Conservation (phyloP, 495 filamentous ascomycete genomes). For the Podospora fimiseda region DNA sequence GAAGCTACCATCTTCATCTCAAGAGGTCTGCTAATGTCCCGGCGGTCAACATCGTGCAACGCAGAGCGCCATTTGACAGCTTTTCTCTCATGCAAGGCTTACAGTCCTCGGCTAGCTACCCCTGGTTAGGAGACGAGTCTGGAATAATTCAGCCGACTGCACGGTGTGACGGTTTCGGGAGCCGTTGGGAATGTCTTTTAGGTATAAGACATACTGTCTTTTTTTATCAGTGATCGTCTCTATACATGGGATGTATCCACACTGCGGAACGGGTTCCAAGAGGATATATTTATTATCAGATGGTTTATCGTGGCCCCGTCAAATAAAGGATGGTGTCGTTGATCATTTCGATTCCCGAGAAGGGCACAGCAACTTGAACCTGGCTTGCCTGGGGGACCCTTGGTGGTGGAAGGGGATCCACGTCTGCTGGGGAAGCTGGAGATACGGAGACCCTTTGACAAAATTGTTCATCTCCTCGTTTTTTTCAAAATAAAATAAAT, state of each 20-base stretch:
- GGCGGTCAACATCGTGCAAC: background rate
- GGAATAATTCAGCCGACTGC: background rate
- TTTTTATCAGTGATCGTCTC: no score
- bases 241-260: no score
- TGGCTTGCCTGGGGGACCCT: background rate
- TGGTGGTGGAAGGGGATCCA: background rate
- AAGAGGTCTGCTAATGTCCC: background rate
- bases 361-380: background rate
- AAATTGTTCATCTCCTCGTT: background rate
- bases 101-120: background rate
- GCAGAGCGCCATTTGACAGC: background rate
- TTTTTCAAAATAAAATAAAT: background rate
- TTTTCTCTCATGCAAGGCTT: constrained; percentile 1
- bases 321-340: constrained; percentile 1
- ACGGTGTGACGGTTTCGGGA: background rate
- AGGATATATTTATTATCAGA: background rate
- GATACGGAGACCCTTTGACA: background rate
- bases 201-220: no score
- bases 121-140: background rate
- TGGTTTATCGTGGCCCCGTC: background rate
- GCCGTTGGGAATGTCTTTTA: no score
- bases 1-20: background rate
- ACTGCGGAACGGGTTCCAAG: no score
- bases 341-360: background rate
- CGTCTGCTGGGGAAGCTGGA: background rate